Evolutionary conservation across 1,284 basidiomycete species (phyloP).

Genomic region (Melanopsichium pennsylvanicum): DNA sequence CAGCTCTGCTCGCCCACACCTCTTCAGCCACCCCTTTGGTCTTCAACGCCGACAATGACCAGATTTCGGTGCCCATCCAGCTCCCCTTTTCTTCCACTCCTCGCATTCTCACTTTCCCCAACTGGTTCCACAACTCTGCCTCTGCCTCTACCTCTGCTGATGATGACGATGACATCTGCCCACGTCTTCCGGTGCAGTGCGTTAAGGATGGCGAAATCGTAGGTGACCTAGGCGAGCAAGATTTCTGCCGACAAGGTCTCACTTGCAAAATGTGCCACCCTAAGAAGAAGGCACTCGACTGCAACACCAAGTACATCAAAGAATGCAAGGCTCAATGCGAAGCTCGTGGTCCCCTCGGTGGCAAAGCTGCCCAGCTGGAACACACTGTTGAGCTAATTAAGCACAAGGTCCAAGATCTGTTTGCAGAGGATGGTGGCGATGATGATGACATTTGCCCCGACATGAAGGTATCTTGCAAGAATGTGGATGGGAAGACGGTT

Average conservation of each 20-base stretch:
- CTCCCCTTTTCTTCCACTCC: constrained; percentile 30
- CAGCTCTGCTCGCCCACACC: constrained; percentile 10
- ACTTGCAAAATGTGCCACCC: constrained; percentile 29
- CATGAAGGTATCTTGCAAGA: constrained; percentile 43
- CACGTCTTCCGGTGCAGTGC: constrained; percentile 30
- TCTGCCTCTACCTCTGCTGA: too few species aligned
- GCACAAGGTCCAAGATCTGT: neutral
- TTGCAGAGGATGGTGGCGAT: constrained; percentile 31
- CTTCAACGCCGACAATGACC: constrained; percentile 31
- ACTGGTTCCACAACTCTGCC: constrained; percentile 32
- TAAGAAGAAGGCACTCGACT: constrained; percentile 44
- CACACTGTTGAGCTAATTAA: neutral
- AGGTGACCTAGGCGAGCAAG: constrained; percentile 42
- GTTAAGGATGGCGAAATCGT: constrained; percentile 42
- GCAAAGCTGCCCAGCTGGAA: constrained; percentile 10
- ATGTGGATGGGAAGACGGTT: constrained; percentile 41
- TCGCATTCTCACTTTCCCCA: constrained; percentile 33
- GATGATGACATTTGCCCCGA: constrained; percentile 48
- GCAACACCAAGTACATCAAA: constrained; percentile 45
- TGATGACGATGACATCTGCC: constrained; percentile 43
- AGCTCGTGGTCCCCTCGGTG: constrained; percentile 46
- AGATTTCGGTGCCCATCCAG: constrained; percentile 46
- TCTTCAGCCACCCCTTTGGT: constrained; percentile 22
- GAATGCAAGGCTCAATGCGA: constrained; percentile 35
- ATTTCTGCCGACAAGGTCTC: constrained; percentile 33